Evolutionary conservation across 2,329 filamentous ascomycete species (phyloP).

Genomic region (Trichoderma atrobrunneum): DNA sequence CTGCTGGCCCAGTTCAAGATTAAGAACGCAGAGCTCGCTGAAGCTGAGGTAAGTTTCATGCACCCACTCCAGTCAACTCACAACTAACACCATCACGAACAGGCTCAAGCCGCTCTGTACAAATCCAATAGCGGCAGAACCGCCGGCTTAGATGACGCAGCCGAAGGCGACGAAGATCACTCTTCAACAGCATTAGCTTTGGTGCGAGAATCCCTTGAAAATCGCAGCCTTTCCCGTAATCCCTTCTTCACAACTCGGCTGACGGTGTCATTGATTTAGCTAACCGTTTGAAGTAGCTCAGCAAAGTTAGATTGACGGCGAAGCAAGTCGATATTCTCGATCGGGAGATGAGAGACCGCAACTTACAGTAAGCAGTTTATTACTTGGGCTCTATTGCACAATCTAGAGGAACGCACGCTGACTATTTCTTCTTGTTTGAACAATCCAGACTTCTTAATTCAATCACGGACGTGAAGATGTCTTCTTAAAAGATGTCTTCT

Average conservation of each 20-base stretch:
- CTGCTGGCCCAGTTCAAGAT: slow-evolving; percentile 57
- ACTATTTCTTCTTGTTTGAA: too few relatives aligned
- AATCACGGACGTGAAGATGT: slow-evolving; percentile 21
- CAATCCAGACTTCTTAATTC: slow-evolving; percentile 20
- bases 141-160: slow-evolving; percentile 33
- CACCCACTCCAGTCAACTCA: background rate
- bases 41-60: slow-evolving; percentile 50
- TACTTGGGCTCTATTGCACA: background rate
- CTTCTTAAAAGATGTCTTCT: slow-evolving; percentile 15
- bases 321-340: slow-evolving; percentile 54
- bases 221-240: slow-evolving; percentile 31
- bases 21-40: slow-evolving; percentile 62
- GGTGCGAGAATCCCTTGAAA: slow-evolving; percentile 58
- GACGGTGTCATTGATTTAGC: slow-evolving; percentile 21
- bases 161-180: slow-evolving; percentile 60
- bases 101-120: slow-evolving; percentile 46
- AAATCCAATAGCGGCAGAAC: slow-evolving; percentile 50
- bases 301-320: slow-evolving; percentile 44
- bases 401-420: background rate
- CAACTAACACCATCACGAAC: background rate
- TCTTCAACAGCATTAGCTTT: slow-evolving; percentile 64
- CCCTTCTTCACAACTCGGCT: slow-evolving; percentile 22
- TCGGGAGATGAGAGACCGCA: slow-evolving; percentile 55
- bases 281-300: slow-evolving; percentile 37
- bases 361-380: slow-evolving; percentile 41